Conservation (phyloP, 257 asterid genomes). For the Plectranthus barbatus region DNA sequence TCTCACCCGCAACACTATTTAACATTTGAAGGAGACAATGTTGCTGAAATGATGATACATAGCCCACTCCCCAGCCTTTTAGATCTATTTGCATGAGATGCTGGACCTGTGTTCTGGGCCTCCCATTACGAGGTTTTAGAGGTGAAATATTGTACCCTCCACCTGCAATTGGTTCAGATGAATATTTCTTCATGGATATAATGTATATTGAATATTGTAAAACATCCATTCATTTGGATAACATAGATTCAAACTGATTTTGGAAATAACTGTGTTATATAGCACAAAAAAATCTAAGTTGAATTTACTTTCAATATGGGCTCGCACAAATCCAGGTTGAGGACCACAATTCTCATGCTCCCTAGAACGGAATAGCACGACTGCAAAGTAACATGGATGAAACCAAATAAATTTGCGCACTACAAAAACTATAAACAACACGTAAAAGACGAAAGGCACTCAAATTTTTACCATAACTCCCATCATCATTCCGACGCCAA, state of each 20-base stretch:
- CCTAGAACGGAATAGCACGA: conserved; percentile 89
- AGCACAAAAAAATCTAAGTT: conserved; percentile 18
- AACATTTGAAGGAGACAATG: conserved; percentile 95
- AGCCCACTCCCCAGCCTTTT: conserved; percentile 97
- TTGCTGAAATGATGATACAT: conserved; percentile 82
- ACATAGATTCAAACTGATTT: neutral
- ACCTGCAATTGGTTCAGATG: conserved; percentile 38
- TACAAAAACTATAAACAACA: conserved; percentile 4
- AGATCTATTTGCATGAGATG: conserved; percentile 97
- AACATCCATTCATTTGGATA: conserved; percentile 2
- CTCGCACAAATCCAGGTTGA: conserved; percentile 92
- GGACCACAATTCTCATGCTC: conserved; percentile 88
- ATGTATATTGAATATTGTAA: neutral
- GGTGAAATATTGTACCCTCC: conserved; percentile 95
- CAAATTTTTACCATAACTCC: conserved; percentile 73
- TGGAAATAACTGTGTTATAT: conserved; percentile 3
- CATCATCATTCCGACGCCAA: conserved; percentile 99
- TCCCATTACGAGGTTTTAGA: conserved; percentile 71
- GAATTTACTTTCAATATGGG: conserved; percentile 76
- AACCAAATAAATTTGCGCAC: conserved; percentile 14
- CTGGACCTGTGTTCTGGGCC: conserved; percentile 92
- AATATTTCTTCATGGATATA: conserved; percentile 16
- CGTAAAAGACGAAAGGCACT: conserved; percentile 1
- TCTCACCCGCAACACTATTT: conserved; percentile 89
- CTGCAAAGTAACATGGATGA: conserved; percentile 39